A percentile compares a stretch with the other conserved stretches of the same genome.
Evolutionary conservation across 2,329 filamentous ascomycete genomes (phyloP).

Genomic region (Cordyceps pruinosa): DNA sequence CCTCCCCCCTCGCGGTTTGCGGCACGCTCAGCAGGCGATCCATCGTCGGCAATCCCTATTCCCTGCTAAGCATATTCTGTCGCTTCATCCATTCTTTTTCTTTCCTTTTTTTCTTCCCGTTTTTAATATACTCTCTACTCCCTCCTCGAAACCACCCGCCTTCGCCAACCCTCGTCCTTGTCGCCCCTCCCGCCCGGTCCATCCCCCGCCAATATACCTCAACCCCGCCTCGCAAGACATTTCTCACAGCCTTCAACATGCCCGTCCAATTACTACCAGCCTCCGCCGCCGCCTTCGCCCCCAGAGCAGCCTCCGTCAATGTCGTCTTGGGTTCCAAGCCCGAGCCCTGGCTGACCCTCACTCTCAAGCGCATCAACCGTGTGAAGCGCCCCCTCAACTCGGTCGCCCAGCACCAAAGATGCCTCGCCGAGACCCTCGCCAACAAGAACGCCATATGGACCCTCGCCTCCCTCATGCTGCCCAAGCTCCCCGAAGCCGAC

Average conservation of each 20-base stretch:
- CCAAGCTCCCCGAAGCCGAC: conserved; percentile 81
- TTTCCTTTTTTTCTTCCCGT: conserved; percentile 19
- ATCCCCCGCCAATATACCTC: conserved; percentile 17
- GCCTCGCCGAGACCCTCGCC: conserved; percentile 89
- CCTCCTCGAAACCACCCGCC: conserved; percentile 1
- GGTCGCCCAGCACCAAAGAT: conserved; percentile 89
- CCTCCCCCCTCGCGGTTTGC: conserved; percentile 30
- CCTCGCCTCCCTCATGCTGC: conserved; percentile 83
- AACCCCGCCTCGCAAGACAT: conserved; percentile 5
- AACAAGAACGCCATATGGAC: conserved; percentile 90
- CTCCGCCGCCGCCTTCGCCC: conserved; percentile 93
- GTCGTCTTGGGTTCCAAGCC: conserved; percentile 88
- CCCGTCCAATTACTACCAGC: conserved; percentile 88
- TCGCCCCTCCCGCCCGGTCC: conserved; percentile 16
- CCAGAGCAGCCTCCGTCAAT: conserved; percentile 81
- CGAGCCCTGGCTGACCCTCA: conserved; percentile 94
- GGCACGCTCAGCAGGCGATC: conserved; percentile 54
- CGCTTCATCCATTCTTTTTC: conserved; percentile 40
- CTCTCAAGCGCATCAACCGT: conserved; percentile 91
- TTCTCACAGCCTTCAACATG: conserved; percentile 50
- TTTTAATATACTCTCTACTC: conserved; percentile 18
- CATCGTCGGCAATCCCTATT: conserved; percentile 19
- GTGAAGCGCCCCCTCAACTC: conserved; percentile 97
- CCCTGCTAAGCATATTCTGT: conserved; percentile 43
- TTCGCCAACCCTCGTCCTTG: conserved; percentile 15